Base-by-base conservation (phyloP, 2,329 filamentous ascomycete genomes). In the Xylariaceae sp. region DNA sequence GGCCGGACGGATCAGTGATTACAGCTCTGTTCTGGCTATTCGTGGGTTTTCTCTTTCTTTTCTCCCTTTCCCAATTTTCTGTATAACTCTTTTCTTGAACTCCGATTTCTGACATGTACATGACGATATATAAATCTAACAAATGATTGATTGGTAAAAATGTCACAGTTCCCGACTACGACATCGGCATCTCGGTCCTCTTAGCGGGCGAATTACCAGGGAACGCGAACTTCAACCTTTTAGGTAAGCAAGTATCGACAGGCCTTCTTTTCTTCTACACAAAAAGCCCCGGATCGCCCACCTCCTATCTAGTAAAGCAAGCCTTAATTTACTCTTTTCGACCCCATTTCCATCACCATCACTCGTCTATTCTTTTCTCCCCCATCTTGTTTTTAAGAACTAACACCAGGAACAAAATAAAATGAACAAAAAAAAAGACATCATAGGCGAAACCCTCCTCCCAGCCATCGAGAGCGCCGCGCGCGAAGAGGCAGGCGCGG, bases 131-230 rank as follows among this genome's bases (percentile, higher is more conserved):
- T n/a, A n/a, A n/a, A n/a, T n/a, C n/a, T n/a, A n/a, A n/a, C n/a
- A n/a, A n/a, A n/a, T n/a, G n/a, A n/a, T n/a, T n/a, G n/a, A n/a
- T n/a, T n/a, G n/a, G n/a, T n/a, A n/a, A n/a, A n/a, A n/a, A n/a
- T n/a, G n/a, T 11, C 21, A 6, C 11, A 44, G 42, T 70, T 3
- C 68, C 66, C 1, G 66, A 70, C 41, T 68, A 60, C 34, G 58
- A 64, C 33, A 52, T 66, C 11, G 67, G 68, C 1, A 64, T 70
- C 40, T 57, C 54, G 1, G 50, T 68, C 13, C 52, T 70, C 1
- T 46, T 59, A 2, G 67, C 64, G 8, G 64, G 62, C 11, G 40
- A 52, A 6, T 32, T 57, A 9, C 50, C 55, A 1, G 46, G 46
- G 6, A 60, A 61, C 28, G 46, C 47, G 5, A 56, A 52, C 19